phyloP scores from a whole-genome alignment of 164 flowering plant genomes.

The Hamamelis virginiana region DNA sequence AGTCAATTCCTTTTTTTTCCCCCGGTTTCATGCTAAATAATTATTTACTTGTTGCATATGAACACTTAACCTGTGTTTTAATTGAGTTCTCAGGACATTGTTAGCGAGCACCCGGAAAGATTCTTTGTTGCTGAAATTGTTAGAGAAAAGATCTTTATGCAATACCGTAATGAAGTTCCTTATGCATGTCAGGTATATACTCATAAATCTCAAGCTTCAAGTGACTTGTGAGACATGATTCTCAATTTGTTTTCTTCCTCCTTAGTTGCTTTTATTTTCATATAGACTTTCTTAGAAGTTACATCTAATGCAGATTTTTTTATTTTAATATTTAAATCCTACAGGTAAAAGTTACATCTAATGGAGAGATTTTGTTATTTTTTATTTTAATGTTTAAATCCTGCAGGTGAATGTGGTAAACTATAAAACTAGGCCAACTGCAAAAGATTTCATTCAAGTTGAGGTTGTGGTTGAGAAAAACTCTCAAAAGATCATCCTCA shows the following conservation, averaged over 20 bases:
- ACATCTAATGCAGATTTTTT: not conserved
- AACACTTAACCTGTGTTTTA: not conserved
- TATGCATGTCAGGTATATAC: constrained; percentile 91
- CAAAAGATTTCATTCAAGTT: constrained; percentile 92
- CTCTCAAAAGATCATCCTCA: constrained; percentile 89
- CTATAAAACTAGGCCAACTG: constrained; percentile 79
- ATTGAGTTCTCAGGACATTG: constrained; percentile 66
- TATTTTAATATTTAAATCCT: constrained; percentile 3
- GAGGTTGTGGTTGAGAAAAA: constrained; percentile 90
- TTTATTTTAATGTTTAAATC: constrained; percentile 1
- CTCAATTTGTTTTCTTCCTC: not conserved
- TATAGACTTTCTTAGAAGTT: not conserved
- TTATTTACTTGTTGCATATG: not conserved
- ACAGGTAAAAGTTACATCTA: constrained; percentile 72
- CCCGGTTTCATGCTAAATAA: not conserved
- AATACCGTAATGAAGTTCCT: constrained; percentile 90
- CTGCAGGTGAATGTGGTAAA: constrained; percentile 85
- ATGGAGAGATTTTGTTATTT: not conserved
- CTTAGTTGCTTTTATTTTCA: not conserved
- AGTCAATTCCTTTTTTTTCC: not conserved
- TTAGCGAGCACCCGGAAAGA: constrained; percentile 98
- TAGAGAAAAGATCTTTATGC: constrained; percentile 95
- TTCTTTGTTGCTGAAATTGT: constrained; percentile 94
- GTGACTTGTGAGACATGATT: not conserved
- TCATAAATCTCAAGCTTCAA: not conserved